A percentile compares a stretch with the other conserved stretches of the same genome.
Evolutionary conservation across 768 basidiomycete genomes (phyloP).

Genomic region (Xanthoconium purpureum): DNA sequence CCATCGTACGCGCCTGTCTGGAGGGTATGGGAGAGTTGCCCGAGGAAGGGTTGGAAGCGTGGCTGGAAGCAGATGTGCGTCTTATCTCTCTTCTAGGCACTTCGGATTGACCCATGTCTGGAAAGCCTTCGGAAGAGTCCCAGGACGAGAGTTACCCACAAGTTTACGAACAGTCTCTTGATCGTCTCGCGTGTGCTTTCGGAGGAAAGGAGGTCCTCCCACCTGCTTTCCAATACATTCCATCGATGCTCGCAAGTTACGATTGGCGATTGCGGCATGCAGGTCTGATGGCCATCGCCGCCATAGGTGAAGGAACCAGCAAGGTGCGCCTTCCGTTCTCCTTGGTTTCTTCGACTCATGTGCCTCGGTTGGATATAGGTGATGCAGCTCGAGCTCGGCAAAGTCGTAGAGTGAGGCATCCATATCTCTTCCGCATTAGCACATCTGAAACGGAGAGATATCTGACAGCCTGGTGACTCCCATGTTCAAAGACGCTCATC

Average conservation of each 20-base stretch:
- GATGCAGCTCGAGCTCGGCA: conserved; percentile 78
- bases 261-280: conserved; percentile 88
- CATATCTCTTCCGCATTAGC: not conserved
- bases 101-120: not conserved
- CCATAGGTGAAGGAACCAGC: conserved; percentile 80
- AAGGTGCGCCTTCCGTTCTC: conserved; percentile 40
- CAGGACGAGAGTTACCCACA: conserved; percentile 64
- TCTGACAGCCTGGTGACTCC: conserved; percentile 63
- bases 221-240: conserved; percentile 78
- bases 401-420: conserved; percentile 68
- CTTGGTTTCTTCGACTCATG: not conserved
- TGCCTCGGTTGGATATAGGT: conserved; percentile 38
- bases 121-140: conserved; percentile 61
- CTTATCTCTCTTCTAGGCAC: conserved; percentile 10
- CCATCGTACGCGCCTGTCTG: conserved; percentile 70
- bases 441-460: not conserved
- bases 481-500: conserved; percentile 76
- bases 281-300: conserved; percentile 82
- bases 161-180: conserved; percentile 79
- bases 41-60: conserved; percentile 53
- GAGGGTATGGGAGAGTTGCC: conserved; percentile 82
- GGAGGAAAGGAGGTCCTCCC: conserved; percentile 76
- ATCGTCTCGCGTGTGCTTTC: conserved; percentile 76
- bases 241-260: conserved; percentile 74
- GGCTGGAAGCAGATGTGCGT: conserved; percentile 77